Evolutionary conservation across 2,329 filamentous ascomycete genomes (phyloP).

Genomic region (Dothideomycetes sp.): DNA sequence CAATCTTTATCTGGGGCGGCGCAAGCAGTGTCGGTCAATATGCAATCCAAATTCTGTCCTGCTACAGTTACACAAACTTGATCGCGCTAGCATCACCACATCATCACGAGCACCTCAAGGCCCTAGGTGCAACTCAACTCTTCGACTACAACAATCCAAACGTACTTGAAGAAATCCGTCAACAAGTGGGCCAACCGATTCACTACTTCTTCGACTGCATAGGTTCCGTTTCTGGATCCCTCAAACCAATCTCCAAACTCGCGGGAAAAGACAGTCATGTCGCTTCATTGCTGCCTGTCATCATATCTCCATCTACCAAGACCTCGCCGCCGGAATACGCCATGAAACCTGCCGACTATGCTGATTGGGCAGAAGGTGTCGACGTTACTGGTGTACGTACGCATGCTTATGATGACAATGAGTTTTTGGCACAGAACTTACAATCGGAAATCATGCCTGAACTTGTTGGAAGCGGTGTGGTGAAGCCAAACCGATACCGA

Average conservation of each 20-base stretch:
- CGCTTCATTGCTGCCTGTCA: slow-evolving; percentile 52
- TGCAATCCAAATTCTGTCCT: slow-evolving; percentile 36
- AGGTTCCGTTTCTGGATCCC: slow-evolving; percentile 39
- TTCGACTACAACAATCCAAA: slow-evolving; percentile 21
- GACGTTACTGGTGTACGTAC: slow-evolving; percentile 46
- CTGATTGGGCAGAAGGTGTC: slow-evolving; percentile 46
- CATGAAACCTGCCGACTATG: slow-evolving; percentile 41
- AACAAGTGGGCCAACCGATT: slow-evolving; percentile 22
- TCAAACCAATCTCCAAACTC: slow-evolving; percentile 43
- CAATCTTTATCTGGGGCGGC: slow-evolving; percentile 31
- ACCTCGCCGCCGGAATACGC: slow-evolving; percentile 43
- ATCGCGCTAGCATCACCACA: slow-evolving; percentile 21
- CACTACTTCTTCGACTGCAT: slow-evolving; percentile 49
- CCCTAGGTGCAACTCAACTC: slow-evolving; percentile 16
- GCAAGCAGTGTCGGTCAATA: slow-evolving; percentile 27
- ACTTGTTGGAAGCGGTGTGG: slow-evolving; percentile 32
- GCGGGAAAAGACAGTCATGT: slow-evolving; percentile 43
- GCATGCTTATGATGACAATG: slow-evolving; percentile 47
- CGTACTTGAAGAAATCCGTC: slow-evolving; percentile 22
- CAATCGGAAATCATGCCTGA: slow-evolving; percentile 47
- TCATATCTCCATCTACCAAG: slow-evolving; percentile 44
- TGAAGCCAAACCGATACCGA: slow-evolving; percentile 34
- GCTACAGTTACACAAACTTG: slow-evolving; percentile 46
- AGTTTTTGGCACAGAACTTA: slow-evolving; percentile 46
- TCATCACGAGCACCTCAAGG: slow-evolving; percentile 23